A percentile compares a stretch with the other conserved stretches of the same genome.
Evolutionary conservation across 148 eudicot species (phyloP).

Genomic region (Talinum fruticosum): DNA sequence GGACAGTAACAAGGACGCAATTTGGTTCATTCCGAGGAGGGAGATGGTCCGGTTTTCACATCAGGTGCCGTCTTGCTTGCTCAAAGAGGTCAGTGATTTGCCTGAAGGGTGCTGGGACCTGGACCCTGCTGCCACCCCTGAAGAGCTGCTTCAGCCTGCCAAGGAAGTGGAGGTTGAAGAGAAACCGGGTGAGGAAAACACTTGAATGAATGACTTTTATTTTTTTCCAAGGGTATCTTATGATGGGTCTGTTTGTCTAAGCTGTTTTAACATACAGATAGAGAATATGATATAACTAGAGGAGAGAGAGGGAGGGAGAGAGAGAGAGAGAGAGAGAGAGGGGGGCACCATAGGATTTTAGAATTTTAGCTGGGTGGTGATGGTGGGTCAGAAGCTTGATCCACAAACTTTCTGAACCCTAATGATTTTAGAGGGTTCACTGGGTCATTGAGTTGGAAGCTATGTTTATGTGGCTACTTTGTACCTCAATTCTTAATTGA

Average conservation of each 20-base stretch:
- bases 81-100: constrained; percentile 48
- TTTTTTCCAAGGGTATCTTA: not conserved
- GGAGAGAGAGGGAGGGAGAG: constrained; percentile 13
- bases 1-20: constrained; percentile 42
- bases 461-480: constrained; percentile 34
- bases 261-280: constrained; percentile 29
- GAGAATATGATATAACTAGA: constrained; percentile 27
- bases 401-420: constrained; percentile 31
- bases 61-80: constrained; percentile 79
- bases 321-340: too few relatives aligned
- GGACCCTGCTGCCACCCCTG: constrained; percentile 96
- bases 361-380: constrained; percentile 4
- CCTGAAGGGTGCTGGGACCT: constrained; percentile 98
- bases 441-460: constrained; percentile 26
- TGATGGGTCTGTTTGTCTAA: not conserved
- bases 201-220: constrained; percentile 3
- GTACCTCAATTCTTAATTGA: constrained; percentile 31
- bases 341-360: constrained; percentile 23
- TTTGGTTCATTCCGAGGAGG: constrained; percentile 69
- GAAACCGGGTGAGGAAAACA: constrained; percentile 10
- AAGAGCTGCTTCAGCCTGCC: constrained; percentile 58
- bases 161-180: constrained; percentile 11
- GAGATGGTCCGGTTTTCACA: constrained; percentile 96
- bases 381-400: constrained; percentile 40
- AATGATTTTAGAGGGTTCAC: constrained; percentile 47